Percentiles rank a stretch among this genome's conserved stretches.
These are phyloP conservation scores for Microcyclosporella mali DNA, from an alignment of 2,329 filamentous ascomycete genomes.

Conservation along the genomic window DNA sequence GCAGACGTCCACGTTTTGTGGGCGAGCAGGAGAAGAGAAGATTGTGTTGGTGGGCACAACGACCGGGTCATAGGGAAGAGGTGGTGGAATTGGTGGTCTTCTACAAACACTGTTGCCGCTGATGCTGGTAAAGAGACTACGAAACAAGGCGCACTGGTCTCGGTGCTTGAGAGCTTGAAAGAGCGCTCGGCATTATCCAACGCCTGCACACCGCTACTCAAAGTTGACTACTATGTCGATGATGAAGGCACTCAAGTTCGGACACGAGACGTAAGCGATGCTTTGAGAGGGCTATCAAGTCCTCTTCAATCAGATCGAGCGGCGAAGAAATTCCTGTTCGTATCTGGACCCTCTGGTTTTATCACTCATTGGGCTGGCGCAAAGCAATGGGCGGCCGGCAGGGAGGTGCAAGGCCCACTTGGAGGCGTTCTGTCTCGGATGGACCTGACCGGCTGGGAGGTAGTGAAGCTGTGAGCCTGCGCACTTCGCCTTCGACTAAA, in stretches of 20 bases:
- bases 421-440: constrained; percentile 61
- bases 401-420: constrained; percentile 68
- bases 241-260: constrained; percentile 65
- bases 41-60: constrained; percentile 57
- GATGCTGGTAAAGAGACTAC: background rate
- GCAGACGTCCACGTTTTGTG: constrained; percentile 66
- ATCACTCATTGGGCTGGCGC: constrained; percentile 71
- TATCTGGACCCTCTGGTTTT: constrained; percentile 90
- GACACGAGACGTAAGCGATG: constrained; percentile 32
- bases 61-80: constrained; percentile 35
- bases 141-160: constrained; percentile 49
- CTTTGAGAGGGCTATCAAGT: constrained; percentile 20
- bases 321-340: constrained; percentile 61
- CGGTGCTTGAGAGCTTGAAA: constrained; percentile 59
- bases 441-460: constrained; percentile 51
- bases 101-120: constrained; percentile 2
- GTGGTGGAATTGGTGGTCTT: constrained; percentile 14
- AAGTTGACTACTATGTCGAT: constrained; percentile 73
- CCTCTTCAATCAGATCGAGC: constrained; percentile 23
- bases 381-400: constrained; percentile 68
- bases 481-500: no score
- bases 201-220: constrained; percentile 39
- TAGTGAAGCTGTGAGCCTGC: constrained; percentile 52
- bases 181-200: constrained; percentile 3
- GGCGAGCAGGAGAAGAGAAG: constrained; percentile 64